phyloP scores from a whole-genome alignment of 2,329 filamentous ascomycete genomes.

The Tolypocladium nubicola region DNA sequence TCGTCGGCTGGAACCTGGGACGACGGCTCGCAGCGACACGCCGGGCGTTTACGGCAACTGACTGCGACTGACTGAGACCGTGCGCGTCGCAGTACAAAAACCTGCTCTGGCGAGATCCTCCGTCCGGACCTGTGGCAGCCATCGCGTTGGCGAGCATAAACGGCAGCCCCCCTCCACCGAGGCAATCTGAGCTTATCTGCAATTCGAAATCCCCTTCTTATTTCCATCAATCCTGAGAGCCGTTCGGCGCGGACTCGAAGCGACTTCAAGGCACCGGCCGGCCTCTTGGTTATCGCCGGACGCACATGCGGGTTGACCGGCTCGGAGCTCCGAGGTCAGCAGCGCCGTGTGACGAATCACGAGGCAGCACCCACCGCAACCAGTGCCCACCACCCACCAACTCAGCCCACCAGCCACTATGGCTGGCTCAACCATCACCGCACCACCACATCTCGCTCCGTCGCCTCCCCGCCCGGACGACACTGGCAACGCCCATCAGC shows the following conservation, averaged over 20 bases:
- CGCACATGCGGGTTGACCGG: background rate
- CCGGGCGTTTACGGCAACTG: background rate
- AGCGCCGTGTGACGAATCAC: conserved; percentile 3
- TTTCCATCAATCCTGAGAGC: background rate
- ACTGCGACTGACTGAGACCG: background rate
- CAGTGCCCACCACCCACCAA: conserved; percentile 2
- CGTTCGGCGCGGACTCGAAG: background rate
- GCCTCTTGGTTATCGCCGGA: conserved; percentile 1
- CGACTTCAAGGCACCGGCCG: background rate
- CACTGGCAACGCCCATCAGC: background rate
- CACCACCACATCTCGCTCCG: conserved; percentile 8
- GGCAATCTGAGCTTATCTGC: background rate
- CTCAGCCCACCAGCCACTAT: conserved; percentile 10
- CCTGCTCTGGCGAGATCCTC: background rate
- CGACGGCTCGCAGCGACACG: background rate
- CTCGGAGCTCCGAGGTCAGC: conserved; percentile 17
- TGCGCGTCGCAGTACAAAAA: background rate
- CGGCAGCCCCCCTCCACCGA: background rate
- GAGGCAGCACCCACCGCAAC: conserved; percentile 1
- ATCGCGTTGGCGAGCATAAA: background rate
- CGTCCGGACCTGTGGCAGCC: background rate
- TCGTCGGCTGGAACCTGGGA: background rate
- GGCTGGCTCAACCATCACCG: conserved; percentile 7
- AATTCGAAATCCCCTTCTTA: background rate
- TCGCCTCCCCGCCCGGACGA: conserved; percentile 7